phyloP scores from a whole-genome alignment of 129 eudicot genomes.

The Rutidosis leptorrhynchoides region DNA sequence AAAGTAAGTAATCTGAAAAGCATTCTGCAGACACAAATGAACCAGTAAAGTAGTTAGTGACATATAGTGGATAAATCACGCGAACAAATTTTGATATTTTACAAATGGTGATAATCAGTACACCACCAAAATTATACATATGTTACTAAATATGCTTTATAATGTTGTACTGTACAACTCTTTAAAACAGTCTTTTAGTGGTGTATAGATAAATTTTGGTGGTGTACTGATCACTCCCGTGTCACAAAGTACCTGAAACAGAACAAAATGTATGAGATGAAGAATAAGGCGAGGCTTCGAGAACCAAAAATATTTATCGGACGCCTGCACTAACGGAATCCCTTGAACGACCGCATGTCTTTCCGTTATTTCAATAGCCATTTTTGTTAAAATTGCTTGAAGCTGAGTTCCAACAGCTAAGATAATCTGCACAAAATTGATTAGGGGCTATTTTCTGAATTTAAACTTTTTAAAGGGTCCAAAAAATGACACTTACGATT shows the following conservation, averaged over 20 bases:
- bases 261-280: slow-evolving; percentile 69
- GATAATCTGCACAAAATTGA: slow-evolving; percentile 43
- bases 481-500: slow-evolving; percentile 44
- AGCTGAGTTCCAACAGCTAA: slow-evolving; percentile 88
- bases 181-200: too few species aligned
- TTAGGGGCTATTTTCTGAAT: not conserved
- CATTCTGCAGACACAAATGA: slow-evolving; percentile 61
- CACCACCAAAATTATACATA: not conserved
- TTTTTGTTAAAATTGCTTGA: slow-evolving; percentile 66
- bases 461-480: not conserved
- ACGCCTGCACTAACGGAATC: slow-evolving; percentile 86
- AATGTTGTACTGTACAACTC: too few species aligned
- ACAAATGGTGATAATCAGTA: too few species aligned
- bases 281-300: slow-evolving; percentile 66
- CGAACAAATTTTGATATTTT: not conserved
- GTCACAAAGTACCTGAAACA: slow-evolving; percentile 67
- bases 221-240: too few species aligned
- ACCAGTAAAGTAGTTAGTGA: slow-evolving; percentile 15
- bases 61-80: slow-evolving; percentile 7
- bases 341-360: slow-evolving; percentile 88
- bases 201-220: too few species aligned
- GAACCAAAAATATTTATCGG: slow-evolving; percentile 85
- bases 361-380: slow-evolving; percentile 87
- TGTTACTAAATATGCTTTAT: too few species aligned
- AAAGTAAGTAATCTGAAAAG: slow-evolving; percentile 86